phyloP scores from a whole-genome alignment of 1,284 basidiomycete species.

The Cerrena zonata region DNA sequence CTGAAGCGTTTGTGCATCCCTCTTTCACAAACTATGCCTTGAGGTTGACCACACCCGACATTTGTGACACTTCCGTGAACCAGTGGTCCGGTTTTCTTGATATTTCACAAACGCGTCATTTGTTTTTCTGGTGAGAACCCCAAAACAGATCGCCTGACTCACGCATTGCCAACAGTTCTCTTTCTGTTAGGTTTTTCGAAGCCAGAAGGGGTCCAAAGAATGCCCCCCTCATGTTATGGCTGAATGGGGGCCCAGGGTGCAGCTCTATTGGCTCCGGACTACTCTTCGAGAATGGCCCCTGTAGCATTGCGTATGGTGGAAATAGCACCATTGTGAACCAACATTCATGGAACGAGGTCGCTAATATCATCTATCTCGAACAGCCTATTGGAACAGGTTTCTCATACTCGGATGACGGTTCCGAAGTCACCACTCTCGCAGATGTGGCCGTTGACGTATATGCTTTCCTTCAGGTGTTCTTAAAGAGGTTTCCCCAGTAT shows the following conservation, averaged over 20 bases:
- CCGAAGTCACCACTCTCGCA: conserved; percentile 42
- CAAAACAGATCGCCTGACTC: conserved; percentile 48
- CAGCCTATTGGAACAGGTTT: conserved; percentile 59
- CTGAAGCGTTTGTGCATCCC: neutral
- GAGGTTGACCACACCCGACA: neutral
- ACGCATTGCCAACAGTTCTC: conserved; percentile 23
- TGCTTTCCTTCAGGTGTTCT: conserved; percentile 86
- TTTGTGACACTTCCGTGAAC: conserved; percentile 9
- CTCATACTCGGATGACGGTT: conserved; percentile 45
- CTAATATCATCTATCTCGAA: conserved; percentile 50
- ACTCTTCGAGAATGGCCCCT: conserved; percentile 84
- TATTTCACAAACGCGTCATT: conserved; percentile 5
- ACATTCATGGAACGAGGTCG: conserved; percentile 27
- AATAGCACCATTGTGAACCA: conserved; percentile 67
- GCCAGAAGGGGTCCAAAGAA: conserved; percentile 35
- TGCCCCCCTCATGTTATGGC: conserved; percentile 58
- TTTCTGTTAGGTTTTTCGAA: conserved; percentile 44
- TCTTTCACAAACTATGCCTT: conserved; percentile 1
- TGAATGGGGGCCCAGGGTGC: conserved; percentile 71
- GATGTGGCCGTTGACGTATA: conserved; percentile 58
- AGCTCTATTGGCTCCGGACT: conserved; percentile 69
- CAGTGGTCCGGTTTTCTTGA: conserved; percentile 9
- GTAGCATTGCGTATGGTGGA: conserved; percentile 64
- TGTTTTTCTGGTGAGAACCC: conserved; percentile 10
- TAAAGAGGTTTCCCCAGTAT: conserved; percentile 68